phyloP scores from a whole-genome alignment of 805 yeast species.

The Nakazawaea peltata region DNA sequence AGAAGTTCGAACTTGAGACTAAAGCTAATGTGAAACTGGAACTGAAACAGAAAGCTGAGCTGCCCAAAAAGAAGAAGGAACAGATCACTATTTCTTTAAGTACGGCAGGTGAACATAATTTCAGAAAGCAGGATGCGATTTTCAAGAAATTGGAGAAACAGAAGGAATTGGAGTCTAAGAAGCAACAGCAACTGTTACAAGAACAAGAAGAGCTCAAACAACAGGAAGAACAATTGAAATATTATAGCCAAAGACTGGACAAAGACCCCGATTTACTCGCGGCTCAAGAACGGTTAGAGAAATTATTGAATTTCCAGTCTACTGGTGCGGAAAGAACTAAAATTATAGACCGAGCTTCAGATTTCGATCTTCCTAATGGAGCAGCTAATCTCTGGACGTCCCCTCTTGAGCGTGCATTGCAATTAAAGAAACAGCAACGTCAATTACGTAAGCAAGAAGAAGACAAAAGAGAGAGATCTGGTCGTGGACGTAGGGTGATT shows the following conservation, averaged over 20 bases:
- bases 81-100: slow-evolving; percentile 47
- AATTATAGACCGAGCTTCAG: slow-evolving; percentile 90
- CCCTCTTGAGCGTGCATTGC: slow-evolving; percentile 77
- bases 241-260: slow-evolving; percentile 28
- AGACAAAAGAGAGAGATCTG: slow-evolving; percentile 48
- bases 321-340: slow-evolving; percentile 85
- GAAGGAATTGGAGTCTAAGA: slow-evolving; percentile 18
- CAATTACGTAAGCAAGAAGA: slow-evolving; percentile 58
- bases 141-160: slow-evolving; percentile 36
- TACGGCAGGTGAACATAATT: slow-evolving; percentile 56
- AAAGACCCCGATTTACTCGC: slow-evolving; percentile 50
- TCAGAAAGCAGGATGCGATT: slow-evolving; percentile 59
- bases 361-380: slow-evolving; percentile 59
- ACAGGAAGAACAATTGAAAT: slow-evolving; percentile 35
- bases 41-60: slow-evolving; percentile 15
- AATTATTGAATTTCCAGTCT: slow-evolving; percentile 70
- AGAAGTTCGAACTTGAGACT: slow-evolving; percentile 36
- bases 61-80: slow-evolving; percentile 26
- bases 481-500: slow-evolving; percentile 67
- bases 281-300: slow-evolving; percentile 72
- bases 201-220: slow-evolving; percentile 30
- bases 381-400: slow-evolving; percentile 74
- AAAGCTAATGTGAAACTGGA: slow-evolving; percentile 14
- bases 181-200: not conserved
- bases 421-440: slow-evolving; percentile 79